Conservation (phyloP, 2,329 filamentous ascomycete genomes). For the Calonectria montana region DNA sequence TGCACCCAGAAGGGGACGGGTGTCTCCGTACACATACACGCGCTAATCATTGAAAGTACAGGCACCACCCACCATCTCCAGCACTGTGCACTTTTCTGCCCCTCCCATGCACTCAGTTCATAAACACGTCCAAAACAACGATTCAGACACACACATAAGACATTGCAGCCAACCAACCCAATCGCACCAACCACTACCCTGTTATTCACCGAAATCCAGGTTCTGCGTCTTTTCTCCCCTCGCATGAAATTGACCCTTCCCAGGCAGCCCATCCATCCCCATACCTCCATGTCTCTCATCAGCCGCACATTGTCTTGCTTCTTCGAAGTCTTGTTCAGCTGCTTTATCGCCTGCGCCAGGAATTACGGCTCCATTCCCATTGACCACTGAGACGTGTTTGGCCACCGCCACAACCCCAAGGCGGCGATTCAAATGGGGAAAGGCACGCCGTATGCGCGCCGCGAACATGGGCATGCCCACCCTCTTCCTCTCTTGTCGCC, state of each 20-base stretch:
- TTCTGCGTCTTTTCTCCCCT: not conserved
- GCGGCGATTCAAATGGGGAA: not conserved
- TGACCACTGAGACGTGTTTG: not conserved
- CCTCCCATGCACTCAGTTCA: not conserved
- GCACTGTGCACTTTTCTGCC: not conserved
- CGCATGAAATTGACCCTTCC: not conserved
- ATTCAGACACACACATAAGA: not conserved
- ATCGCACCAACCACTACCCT: conserved; percentile 4
- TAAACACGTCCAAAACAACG: not conserved
- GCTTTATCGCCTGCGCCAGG: not conserved
- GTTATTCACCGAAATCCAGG: conserved; percentile 13
- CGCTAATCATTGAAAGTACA: not conserved
- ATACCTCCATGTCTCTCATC: not conserved
- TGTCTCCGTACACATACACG: not conserved
- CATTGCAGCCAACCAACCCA: not conserved
- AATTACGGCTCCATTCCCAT: not conserved
- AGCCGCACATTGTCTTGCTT: not conserved
- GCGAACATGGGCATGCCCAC: conserved; percentile 2
- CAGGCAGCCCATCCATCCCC: not conserved
- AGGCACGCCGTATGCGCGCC: not conserved
- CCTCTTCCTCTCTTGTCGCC: not conserved
- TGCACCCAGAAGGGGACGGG: not conserved
- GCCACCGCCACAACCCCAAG: not conserved
- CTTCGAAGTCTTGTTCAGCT: not conserved
- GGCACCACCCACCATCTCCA: not conserved